These are phyloP conservation scores for Chlamydomonas schloesseri DNA, from an alignment of 139 green algal species.

Conservation along the genomic window DNA sequence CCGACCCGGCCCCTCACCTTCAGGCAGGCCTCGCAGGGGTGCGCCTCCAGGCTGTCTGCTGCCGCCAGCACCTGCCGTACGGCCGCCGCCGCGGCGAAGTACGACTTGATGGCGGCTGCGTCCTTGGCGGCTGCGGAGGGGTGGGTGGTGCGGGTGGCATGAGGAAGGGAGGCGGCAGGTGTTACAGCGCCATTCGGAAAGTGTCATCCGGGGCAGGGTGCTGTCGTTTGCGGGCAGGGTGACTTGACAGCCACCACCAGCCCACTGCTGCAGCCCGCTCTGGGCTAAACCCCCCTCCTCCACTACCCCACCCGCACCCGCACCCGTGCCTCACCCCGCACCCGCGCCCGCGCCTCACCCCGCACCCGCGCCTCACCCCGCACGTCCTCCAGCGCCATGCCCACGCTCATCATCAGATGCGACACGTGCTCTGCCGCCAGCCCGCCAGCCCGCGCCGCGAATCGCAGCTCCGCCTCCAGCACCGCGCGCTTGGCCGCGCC, in stretches of 20 bases:
- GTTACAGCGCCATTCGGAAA: too few relatives aligned
- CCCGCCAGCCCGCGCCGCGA: conserved; percentile 8
- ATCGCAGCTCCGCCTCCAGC: conserved; percentile 43
- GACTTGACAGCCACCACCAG: too few relatives aligned
- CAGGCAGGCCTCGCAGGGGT: conserved; percentile 42
- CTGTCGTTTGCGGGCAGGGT: too few relatives aligned
- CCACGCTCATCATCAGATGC: conserved; percentile 41
- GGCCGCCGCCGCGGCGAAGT: conserved; percentile 1
- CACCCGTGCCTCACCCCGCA: too few relatives aligned
- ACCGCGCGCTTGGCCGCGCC: conserved; percentile 6
- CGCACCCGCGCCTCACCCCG: not conserved
- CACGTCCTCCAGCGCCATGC: conserved; percentile 29
- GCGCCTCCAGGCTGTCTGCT: not conserved
- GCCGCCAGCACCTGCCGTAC: conserved; percentile 22
- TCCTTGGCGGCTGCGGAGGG: conserved; percentile 27
- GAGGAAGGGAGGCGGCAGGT: not conserved
- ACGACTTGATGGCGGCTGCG: conserved; percentile 23
- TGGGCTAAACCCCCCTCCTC: too few relatives aligned
- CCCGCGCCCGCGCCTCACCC: too few relatives aligned
- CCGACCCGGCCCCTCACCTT: conserved; percentile 33
- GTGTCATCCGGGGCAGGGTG: too few relatives aligned
- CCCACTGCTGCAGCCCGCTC: too few relatives aligned
- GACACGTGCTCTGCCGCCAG: conserved; percentile 40
- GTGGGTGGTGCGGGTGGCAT: not conserved
- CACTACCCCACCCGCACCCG: not conserved